phyloP scores from a whole-genome alignment of 805 yeast genomes.

The Pichia gijzeniarum region DNA sequence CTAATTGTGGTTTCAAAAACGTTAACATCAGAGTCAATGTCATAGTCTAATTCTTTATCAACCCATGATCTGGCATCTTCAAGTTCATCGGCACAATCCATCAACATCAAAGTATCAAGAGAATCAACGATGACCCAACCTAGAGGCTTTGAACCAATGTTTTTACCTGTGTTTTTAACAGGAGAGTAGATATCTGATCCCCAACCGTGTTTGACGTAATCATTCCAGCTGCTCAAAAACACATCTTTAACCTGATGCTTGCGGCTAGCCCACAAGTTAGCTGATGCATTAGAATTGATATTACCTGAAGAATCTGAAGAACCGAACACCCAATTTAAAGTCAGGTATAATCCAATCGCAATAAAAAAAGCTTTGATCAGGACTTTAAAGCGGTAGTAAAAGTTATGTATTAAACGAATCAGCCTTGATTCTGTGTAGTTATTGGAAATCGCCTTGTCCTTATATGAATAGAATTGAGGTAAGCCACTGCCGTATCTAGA shows the following conservation, averaged over 20 bases:
- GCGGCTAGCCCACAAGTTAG: slow-evolving; percentile 38
- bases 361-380: slow-evolving; percentile 37
- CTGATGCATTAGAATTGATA: slow-evolving; percentile 3
- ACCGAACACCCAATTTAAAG: slow-evolving; percentile 24
- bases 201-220: slow-evolving; percentile 73
- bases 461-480: slow-evolving; percentile 43
- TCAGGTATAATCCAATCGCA: slow-evolving; percentile 35
- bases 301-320: background rate
- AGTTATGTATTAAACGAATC: slow-evolving; percentile 10
- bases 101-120: slow-evolving; percentile 71
- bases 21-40: slow-evolving; percentile 68
- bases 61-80: slow-evolving; percentile 70
- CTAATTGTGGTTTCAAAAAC: slow-evolving; percentile 92
- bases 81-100: slow-evolving; percentile 63
- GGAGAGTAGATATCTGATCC: slow-evolving; percentile 79
- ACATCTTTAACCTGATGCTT: slow-evolving; percentile 57
- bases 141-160: slow-evolving; percentile 75
- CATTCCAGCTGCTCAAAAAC: slow-evolving; percentile 71
- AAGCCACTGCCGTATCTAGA: slow-evolving; percentile 27
- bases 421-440: slow-evolving; percentile 6
- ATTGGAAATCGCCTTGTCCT: slow-evolving; percentile 35
- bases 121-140: slow-evolving; percentile 94
- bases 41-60: slow-evolving; percentile 57
- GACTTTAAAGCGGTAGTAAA: slow-evolving; percentile 29
- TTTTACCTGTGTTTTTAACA: slow-evolving; percentile 49